Conservation (phyloP, 768 basidiomycete genomes). For the Trametes coccinea region DNA sequence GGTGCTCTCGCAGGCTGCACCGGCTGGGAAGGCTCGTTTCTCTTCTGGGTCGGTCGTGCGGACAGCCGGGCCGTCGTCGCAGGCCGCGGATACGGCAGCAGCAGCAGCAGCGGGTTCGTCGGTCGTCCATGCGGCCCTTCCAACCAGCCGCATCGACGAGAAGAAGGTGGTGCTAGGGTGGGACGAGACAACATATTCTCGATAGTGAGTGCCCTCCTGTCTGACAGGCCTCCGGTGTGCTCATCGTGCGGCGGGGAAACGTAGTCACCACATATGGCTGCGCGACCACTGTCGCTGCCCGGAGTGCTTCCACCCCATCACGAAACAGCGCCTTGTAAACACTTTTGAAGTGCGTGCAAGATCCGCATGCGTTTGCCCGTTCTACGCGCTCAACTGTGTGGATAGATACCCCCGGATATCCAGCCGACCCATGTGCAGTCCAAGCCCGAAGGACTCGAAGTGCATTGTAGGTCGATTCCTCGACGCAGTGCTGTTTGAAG, state of each 20-base stretch:
- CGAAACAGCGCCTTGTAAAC: slow-evolving; percentile 87
- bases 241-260: neutral
- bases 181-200: slow-evolving; percentile 69
- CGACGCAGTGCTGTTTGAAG: neutral
- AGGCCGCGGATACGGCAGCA: neutral
- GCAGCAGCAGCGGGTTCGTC: too few relatives aligned
- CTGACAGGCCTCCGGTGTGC: neutral
- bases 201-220: slow-evolving; percentile 58
- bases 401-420: slow-evolving; percentile 76
- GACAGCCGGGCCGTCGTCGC: neutral
- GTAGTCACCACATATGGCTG: slow-evolving; percentile 88
- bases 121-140: slow-evolving; percentile 13
- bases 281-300: slow-evolving; percentile 92
- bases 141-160: slow-evolving; percentile 50
- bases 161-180: slow-evolving; percentile 69
- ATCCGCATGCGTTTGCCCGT: too few relatives aligned
- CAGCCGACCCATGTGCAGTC: slow-evolving; percentile 59
- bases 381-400: neutral
- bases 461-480: slow-evolving; percentile 61
- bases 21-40: neutral
- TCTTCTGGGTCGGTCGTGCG: neutral
- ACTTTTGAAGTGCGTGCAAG: slow-evolving; percentile 66
- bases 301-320: slow-evolving; percentile 81
- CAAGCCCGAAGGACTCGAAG: slow-evolving; percentile 62
- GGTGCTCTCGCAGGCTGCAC: neutral